These are phyloP conservation scores for Exsudoporus frostii DNA, from an alignment of 768 basidiomycete genomes.

Conservation along the genomic window DNA sequence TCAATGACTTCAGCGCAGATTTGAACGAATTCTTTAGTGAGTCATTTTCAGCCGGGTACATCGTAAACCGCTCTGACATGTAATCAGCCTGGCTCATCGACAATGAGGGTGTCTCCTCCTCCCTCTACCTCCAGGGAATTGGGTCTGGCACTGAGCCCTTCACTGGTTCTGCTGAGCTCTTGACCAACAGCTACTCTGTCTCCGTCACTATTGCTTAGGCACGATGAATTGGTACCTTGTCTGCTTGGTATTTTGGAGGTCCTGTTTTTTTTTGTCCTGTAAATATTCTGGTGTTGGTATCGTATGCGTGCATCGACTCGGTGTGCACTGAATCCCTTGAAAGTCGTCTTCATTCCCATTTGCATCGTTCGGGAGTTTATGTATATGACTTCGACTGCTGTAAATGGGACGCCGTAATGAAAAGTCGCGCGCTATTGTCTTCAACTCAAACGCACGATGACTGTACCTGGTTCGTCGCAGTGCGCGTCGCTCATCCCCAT, in stretches of 20 bases:
- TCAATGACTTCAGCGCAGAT: conserved; percentile 50
- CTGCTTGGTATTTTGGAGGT: background rate
- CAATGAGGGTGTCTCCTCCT: conserved; percentile 45
- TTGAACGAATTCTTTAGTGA: conserved; percentile 55
- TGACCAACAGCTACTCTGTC: conserved; percentile 42
- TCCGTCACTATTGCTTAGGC: conserved; percentile 24
- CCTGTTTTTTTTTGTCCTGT: background rate
- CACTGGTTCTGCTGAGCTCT: conserved; percentile 45
- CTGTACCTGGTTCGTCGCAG: background rate
- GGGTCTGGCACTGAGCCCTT: conserved; percentile 57
- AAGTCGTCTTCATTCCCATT: background rate
- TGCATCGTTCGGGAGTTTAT: conserved; percentile 10
- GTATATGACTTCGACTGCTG: no score
- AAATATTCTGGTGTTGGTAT: background rate
- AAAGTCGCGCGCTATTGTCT: conserved; percentile 22
- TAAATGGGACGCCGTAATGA: conserved; percentile 6
- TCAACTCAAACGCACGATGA: conserved; percentile 13
- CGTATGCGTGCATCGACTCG: background rate
- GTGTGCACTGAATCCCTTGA: background rate
- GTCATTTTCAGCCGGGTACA: conserved; percentile 9
- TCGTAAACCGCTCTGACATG: background rate
- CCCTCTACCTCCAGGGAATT: conserved; percentile 51
- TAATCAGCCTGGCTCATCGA: conserved; percentile 42
- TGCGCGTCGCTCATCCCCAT: conserved; percentile 22
- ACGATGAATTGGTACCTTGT: background rate